Evolutionary conservation across 139 green algal species (phyloP).

Genomic region (Nannochloris sp.): DNA sequence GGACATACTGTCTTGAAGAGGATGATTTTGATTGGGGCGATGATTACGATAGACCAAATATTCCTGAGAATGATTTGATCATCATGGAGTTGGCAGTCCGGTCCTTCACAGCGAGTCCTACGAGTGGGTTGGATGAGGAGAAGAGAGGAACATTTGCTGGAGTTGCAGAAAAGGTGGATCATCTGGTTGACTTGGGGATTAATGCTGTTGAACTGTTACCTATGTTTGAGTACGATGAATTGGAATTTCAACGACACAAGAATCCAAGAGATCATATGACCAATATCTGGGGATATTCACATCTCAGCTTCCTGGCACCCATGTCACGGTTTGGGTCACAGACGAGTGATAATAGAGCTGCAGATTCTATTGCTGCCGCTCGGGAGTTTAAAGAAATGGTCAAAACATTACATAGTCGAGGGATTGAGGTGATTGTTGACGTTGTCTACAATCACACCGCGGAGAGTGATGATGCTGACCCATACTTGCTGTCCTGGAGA

Average conservation of each 20-base stretch:
- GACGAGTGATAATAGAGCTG: slow-evolving; percentile 14
- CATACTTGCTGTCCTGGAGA: slow-evolving; percentile 60
- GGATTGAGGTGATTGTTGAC: slow-evolving; percentile 87
- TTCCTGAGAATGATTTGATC: slow-evolving; percentile 55
- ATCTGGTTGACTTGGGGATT: slow-evolving; percentile 69
- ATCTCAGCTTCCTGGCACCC: slow-evolving; percentile 79
- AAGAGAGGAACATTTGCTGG: slow-evolving; percentile 66
- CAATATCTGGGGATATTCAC: slow-evolving; percentile 91
- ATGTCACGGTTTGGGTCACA: slow-evolving; percentile 56
- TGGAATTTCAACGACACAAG: slow-evolving; percentile 73
- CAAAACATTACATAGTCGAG: slow-evolving; percentile 51
- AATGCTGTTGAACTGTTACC: slow-evolving; percentile 88
- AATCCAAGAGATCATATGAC: slow-evolving; percentile 77
- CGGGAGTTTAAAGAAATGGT: slow-evolving; percentile 90
- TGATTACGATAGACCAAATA: slow-evolving; percentile 37
- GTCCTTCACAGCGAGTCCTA: slow-evolving; percentile 64
- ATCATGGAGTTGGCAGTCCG: slow-evolving; percentile 78
- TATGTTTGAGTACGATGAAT: slow-evolving; percentile 91
- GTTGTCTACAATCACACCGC: slow-evolving; percentile 95
- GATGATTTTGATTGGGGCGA: slow-evolving; percentile 73
- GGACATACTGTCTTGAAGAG: slow-evolving; percentile 72
- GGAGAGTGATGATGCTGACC: slow-evolving; percentile 71
- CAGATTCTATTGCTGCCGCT: slow-evolving; percentile 47
- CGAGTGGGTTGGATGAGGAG: slow-evolving; percentile 35
- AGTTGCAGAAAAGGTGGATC: slow-evolving; percentile 64